Conservation (phyloP, 2,329 filamentous ascomycete genomes). For the Xylariaceae sp. region DNA sequence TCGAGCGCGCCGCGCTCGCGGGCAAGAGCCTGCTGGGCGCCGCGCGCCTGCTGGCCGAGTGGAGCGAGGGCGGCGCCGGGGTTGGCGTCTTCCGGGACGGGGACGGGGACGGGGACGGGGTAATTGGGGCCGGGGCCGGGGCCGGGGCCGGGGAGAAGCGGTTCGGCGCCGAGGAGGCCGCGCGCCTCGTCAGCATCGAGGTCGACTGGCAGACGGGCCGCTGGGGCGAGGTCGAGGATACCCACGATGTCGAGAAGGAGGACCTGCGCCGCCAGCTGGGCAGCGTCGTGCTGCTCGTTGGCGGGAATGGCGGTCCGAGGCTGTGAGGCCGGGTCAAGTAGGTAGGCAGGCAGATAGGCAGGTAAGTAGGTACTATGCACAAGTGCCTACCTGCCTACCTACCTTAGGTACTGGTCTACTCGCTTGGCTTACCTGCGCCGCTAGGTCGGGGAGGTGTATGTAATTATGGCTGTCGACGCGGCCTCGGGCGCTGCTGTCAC, state of each 20-base stretch:
- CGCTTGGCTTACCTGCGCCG: too few relatives aligned
- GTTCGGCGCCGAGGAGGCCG: constrained; percentile 80
- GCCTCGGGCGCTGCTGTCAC: too few relatives aligned
- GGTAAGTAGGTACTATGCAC: too few relatives aligned
- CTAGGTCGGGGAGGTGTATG: too few relatives aligned
- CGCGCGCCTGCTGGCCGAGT: constrained; percentile 71
- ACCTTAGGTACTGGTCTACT: too few relatives aligned
- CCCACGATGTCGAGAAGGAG: constrained; percentile 91
- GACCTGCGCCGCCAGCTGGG: constrained; percentile 83
- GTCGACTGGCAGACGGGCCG: constrained; percentile 81
- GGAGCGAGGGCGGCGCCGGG: constrained; percentile 66
- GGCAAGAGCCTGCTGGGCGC: constrained; percentile 81
- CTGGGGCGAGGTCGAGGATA: constrained; percentile 98
- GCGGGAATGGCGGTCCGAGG: constrained; percentile 37
- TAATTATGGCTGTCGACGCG: too few relatives aligned
- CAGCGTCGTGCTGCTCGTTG: constrained; percentile 75
- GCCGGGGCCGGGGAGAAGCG: constrained; percentile 19
- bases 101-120: too few relatives aligned
- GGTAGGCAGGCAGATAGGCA: too few relatives aligned
- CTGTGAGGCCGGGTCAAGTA: neutral
- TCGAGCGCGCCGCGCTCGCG: constrained; percentile 77
- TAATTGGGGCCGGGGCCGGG: too few relatives aligned
- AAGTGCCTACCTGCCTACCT: too few relatives aligned
- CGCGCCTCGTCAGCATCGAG: constrained; percentile 70
- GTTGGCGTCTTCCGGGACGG: constrained; percentile 29